phyloP scores from a whole-genome alignment of 169 alveolate genomes.

The Amoebophrya sp. region DNA sequence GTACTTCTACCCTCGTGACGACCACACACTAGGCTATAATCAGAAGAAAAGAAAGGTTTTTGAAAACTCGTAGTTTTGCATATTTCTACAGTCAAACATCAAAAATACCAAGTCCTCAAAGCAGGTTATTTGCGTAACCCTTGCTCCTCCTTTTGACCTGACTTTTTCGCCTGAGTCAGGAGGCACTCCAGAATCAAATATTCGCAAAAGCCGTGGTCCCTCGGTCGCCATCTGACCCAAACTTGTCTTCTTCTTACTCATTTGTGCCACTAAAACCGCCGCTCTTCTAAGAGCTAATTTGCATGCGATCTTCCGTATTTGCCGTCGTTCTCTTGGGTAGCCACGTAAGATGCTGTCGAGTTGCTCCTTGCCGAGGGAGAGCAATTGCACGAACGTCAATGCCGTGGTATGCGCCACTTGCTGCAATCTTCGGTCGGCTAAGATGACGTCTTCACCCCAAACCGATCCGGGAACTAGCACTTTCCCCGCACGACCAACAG shows the following conservation, averaged over 20 bases:
- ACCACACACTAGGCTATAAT: no score
- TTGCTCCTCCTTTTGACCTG: background rate
- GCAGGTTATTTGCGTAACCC: no score
- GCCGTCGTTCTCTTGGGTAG: background rate
- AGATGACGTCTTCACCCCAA: background rate
- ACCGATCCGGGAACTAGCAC: background rate
- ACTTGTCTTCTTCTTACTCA: background rate
- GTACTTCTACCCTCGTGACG: no score
- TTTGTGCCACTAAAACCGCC: background rate
- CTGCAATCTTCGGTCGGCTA: conserved; percentile 4
- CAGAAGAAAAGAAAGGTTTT: no score
- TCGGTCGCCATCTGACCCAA: background rate
- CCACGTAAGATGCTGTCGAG: background rate
- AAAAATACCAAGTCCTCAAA: background rate
- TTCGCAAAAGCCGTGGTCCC: background rate
- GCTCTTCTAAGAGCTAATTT: background rate
- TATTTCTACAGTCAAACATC: background rate
- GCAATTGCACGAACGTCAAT: background rate
- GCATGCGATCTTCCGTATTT: background rate
- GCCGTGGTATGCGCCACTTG: conserved; percentile 8
- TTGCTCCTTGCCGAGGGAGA: conserved; percentile 2
- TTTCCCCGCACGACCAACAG: conserved; percentile 18
- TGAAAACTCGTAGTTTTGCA: background rate
- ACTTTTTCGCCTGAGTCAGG: background rate
- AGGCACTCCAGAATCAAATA: background rate